These are phyloP conservation scores for Capronia epimyces DNA, from an alignment of 2,329 filamentous ascomycete species.

Conservation along the genomic window DNA sequence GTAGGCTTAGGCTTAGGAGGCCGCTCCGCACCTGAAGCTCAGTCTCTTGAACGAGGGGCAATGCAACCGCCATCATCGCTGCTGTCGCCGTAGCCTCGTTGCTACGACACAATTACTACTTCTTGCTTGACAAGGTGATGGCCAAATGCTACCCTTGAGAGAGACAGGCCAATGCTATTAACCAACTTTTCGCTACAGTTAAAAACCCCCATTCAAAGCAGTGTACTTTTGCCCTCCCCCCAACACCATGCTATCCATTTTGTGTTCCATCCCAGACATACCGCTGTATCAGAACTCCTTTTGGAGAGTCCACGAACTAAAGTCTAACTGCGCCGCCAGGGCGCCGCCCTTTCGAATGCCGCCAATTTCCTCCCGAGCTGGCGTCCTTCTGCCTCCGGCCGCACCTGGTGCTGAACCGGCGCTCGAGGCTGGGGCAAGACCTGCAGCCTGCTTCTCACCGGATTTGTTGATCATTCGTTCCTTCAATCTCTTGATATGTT, in stretches of 20 bases:
- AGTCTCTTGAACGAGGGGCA: background rate
- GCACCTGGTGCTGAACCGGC: slow-evolving; percentile 1
- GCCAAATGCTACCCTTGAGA: too few relatives aligned
- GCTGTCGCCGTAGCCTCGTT: too few relatives aligned
- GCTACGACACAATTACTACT: too few relatives aligned
- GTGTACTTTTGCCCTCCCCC: slow-evolving; percentile 8
- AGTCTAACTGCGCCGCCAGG: slow-evolving; percentile 23
- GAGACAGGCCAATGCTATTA: too few relatives aligned
- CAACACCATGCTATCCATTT: slow-evolving; percentile 21
- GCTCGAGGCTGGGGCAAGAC: background rate
- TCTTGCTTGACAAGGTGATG: too few relatives aligned
- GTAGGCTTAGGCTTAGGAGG: background rate
- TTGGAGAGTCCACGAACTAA: slow-evolving; percentile 23
- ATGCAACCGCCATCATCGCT: background rate
- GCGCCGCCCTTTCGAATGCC: slow-evolving; percentile 13
- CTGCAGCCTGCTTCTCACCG: slow-evolving; percentile 13
- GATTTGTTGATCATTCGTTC: slow-evolving; percentile 44
- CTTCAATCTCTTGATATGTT: slow-evolving; percentile 75
- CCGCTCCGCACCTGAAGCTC: background rate
- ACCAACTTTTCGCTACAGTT: slow-evolving; percentile 18
- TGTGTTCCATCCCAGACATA: slow-evolving; percentile 1
- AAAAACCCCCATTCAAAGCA: background rate
- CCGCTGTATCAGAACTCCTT: background rate
- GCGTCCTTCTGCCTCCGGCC: slow-evolving; percentile 20
- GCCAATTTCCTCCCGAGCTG: slow-evolving; percentile 16